phyloP scores from a whole-genome alignment of 305 asterid species.

The Fraxinus dipetala region DNA sequence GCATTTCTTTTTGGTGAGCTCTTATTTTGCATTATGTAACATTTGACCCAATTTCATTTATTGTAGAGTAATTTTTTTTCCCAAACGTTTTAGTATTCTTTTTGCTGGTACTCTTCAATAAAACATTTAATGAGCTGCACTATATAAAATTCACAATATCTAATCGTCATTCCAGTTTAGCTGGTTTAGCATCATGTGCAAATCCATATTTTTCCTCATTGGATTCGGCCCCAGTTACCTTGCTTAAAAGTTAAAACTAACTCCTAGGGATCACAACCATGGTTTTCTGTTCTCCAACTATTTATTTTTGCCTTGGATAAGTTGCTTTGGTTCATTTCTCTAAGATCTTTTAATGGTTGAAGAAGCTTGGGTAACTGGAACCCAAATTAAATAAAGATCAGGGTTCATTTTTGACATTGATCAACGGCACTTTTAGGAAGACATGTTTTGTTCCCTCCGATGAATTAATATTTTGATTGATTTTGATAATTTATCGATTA shows the following conservation, averaged over 20 bases:
- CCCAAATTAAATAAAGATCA: background rate
- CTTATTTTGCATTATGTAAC: slow-evolving; percentile 12
- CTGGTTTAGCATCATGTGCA: background rate
- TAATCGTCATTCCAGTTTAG: slow-evolving; percentile 36
- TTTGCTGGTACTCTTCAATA: background rate
- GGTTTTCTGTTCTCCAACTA: background rate
- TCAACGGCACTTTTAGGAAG: background rate
- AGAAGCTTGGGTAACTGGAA: background rate
- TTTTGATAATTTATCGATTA: background rate
- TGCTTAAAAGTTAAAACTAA: background rate
- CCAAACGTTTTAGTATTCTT: background rate
- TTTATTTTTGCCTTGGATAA: background rate
- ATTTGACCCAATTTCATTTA: slow-evolving; percentile 55
- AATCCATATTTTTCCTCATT: background rate
- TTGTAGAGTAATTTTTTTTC: slow-evolving; percentile 52
- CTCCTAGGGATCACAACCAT: background rate
- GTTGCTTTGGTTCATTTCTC: background rate
- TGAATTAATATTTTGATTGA: background rate
- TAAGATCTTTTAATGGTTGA: background rate
- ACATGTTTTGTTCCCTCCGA: background rate
- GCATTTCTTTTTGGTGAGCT: slow-evolving; percentile 87
- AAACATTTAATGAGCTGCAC: background rate
- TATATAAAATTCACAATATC: slow-evolving; percentile 8
- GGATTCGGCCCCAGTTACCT: background rate
- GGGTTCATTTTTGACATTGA: background rate